Base-by-base conservation (phyloP, 768 basidiomycete species). In the Tulasnella sp. region DNA sequence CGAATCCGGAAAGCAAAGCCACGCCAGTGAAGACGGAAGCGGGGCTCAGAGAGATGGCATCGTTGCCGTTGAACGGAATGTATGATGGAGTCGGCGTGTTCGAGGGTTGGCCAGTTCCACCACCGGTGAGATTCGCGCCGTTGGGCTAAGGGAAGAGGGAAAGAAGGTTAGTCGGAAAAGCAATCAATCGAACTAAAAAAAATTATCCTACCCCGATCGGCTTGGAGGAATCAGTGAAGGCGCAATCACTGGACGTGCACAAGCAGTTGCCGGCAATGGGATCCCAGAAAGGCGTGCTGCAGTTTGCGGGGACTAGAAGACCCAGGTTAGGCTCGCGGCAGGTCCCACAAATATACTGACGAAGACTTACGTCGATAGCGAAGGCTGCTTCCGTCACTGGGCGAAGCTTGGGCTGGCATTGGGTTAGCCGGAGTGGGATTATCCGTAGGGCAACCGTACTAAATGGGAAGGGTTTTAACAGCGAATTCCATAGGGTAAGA, bases 271-370 rank as follows among this genome's bases (percentile, higher is more conserved):
- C 91, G 40, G 82, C 87, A 76, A 94, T 88, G 1, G 94, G 94
- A 85, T 95, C 93, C 93, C 93, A 94, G 88, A 93, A 95, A 3
- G 92, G 88, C 14, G 93, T 94, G 5, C 92, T 92, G 85, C 93
- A 94, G 86, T 93, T 93, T 31, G 88, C 80, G 34, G 93, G 90
- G 3, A 94, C 92, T 93, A 81, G 14, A 37, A 69, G 28, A 28
- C 31, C 60, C 7, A 11, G 3, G 60, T 75, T 48, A 46, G 24
- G 50, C 48, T 64, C 69, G 77, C 41, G 48, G 41, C 42, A 22
- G 41, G 50, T 6, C 3, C 5, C 2, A 14, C 1, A 46, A 6
- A 64, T 41, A 40, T n/a, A n/a, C 2, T 1, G 12, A 28, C 24
- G 75, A 28, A 14, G 77, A 86, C 90, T 84, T 83, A 93, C 93